These are phyloP conservation scores for Keithomyces neogunnii DNA, from an alignment of 2,329 filamentous ascomycete species.

Conservation along the genomic window DNA sequence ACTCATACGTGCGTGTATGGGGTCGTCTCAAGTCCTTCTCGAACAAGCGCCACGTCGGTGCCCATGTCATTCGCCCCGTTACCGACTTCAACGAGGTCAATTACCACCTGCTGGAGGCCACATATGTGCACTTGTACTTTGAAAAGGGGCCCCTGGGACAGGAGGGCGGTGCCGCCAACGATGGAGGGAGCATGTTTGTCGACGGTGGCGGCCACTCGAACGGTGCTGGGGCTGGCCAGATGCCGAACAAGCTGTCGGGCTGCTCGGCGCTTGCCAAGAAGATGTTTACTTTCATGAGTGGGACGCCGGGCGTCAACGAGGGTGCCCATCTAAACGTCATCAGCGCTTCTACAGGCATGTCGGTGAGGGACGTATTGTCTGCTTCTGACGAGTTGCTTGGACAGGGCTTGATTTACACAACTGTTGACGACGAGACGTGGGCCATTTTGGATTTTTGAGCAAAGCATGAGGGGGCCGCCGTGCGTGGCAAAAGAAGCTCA, in stretches of 20 bases:
- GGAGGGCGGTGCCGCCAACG: constrained; percentile 25
- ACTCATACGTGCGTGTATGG: constrained; percentile 78
- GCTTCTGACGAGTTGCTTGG: constrained; percentile 75
- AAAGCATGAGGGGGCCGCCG: background rate
- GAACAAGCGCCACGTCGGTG: constrained; percentile 72
- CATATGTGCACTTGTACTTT: constrained; percentile 79
- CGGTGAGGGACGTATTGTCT: constrained; percentile 60
- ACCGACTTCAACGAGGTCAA: constrained; percentile 86
- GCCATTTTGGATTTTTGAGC: constrained; percentile 57
- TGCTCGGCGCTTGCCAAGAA: constrained; percentile 53
- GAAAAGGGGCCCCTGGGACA: constrained; percentile 55
- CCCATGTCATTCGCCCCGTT: constrained; percentile 72
- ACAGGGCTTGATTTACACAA: constrained; percentile 75
- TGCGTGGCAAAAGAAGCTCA: no score
- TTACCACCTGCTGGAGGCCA: constrained; percentile 85
- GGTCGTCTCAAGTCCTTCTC: constrained; percentile 79
- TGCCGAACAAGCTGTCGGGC: constrained; percentile 30
- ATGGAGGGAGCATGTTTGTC: constrained; percentile 45
- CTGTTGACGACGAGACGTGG: constrained; percentile 89
- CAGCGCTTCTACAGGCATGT: constrained; percentile 54
- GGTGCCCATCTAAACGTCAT: constrained; percentile 77
- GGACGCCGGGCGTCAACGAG: constrained; percentile 64
- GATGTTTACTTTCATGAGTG: constrained; percentile 63
- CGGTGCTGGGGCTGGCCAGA: constrained; percentile 27
- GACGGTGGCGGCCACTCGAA: constrained; percentile 34